Evolutionary conservation across 2,329 filamentous ascomycete genomes (phyloP), one percentile per base, ranked within the genome.

Genomic region (Dactylella cylindrospora): DNA sequence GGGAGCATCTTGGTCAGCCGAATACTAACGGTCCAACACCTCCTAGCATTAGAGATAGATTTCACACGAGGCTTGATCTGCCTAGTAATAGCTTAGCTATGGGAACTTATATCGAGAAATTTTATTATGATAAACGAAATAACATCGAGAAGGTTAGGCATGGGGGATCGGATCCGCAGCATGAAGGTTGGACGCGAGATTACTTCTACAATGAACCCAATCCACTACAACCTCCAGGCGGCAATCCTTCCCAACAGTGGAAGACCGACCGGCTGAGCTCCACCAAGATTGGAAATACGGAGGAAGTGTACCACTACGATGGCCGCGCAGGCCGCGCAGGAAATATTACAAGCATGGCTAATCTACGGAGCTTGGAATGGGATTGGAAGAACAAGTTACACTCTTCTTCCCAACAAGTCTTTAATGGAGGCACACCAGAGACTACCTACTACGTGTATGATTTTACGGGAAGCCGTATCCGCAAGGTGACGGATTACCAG

Each of bases 391-490:
- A 67, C 41, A 25, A 55, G 32, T 57, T 68, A 4, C 28, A 28
- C 3, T 12, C 23, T n/a, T 44, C 57, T 1, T 38, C 57, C 2
- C 26, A 26, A 2, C 60, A 67, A 15, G 3, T n/a, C 0, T 28
- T 46, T 5, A 57, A 59, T 5, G n/a, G 17, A 3, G 47, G 41
- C 5, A 49, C 32, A 3, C 60, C 66, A 17, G 51, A 67, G 13
- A 66, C 52, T 5, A 54, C 64, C 1, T 66, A 50, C 19, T 68
- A 68, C 45, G 36, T 52, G 6, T 68, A 67, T 44, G 33, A 52
- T 31, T 12, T 23, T 6, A 10, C 13, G 2, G 67, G 67, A 0
- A 25, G 20, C 9, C 64, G 66, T 1, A 40, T 64, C n/a, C 54
- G 67, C 8, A 68, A 68, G 29, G 47, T 67, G 7, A 66, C 50